Evolutionary conservation across 106 monocot species (phyloP), one percentile per base, ranked within the genome.

Genomic region (Dioscorea alata): DNA sequence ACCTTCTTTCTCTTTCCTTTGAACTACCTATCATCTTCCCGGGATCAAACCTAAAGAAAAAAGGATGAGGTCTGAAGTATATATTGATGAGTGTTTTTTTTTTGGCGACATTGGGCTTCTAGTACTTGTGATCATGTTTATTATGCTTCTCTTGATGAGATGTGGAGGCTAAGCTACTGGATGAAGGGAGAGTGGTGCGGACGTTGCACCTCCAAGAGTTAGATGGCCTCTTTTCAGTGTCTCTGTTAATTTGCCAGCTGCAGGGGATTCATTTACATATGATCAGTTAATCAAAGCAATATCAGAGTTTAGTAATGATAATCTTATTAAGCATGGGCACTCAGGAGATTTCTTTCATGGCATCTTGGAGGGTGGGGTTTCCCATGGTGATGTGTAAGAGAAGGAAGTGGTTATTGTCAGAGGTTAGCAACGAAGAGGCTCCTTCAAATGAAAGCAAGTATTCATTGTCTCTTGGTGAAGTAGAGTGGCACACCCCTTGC

Each of bases 291-390:
- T 75, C 19, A 73, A 49, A 24, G 85, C 83, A 0, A 90, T 90
- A 0, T 48, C 71, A 13, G 61, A 79, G 22, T 94, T 94, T 18
- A 74, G 67, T 7, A 83, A 91, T 16, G 18, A 23, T 21, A 88
- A 90, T 57, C 83, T 94, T 19, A 91, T 94, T 56, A 87, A 83
- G 28, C 80, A 77, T 10, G 94, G 94, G 16, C 85, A 94, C 48
- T 88, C 90, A 5, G 94, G 94, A 4, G 94, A n/a, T n/a, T n/a
- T n/a, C n/a, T n/a, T n/a, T n/a, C n/a, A n/a, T n/a, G n/a, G n/a
- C n/a, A n/a, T n/a, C 4, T 63, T 90, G 28, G 74, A 90, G 23
- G 66, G 74, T 31, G 94, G 90, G 49, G 23, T n/a, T 63, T 62
- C 68, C 56, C 23, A 77, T 95, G 33, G 91, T 86, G 2, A 79